phyloP scores from a whole-genome alignment of 2,329 filamentous ascomycete genomes.

The Hypoxylon sp. region DNA sequence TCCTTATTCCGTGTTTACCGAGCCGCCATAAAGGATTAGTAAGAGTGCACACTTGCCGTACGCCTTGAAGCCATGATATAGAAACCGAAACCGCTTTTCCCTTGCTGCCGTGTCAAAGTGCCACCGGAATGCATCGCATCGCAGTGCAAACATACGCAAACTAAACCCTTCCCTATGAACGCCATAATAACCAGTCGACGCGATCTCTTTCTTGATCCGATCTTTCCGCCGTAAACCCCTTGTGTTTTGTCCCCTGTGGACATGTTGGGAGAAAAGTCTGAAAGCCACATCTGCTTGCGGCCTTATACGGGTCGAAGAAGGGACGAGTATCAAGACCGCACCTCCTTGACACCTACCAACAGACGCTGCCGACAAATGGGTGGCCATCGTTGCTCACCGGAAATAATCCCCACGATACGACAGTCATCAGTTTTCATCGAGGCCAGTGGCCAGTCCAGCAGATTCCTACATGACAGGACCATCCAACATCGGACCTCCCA shows the following conservation, averaged over 20 bases:
- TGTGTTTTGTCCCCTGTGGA: neutral
- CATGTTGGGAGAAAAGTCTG: neutral
- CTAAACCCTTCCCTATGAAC: constrained; percentile 33
- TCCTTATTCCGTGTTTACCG: constrained; percentile 23
- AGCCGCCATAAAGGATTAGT: constrained; percentile 31
- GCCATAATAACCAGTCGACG: constrained; percentile 29
- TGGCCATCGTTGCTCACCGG: neutral
- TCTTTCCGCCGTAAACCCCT: neutral
- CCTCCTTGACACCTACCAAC: neutral
- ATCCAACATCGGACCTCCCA: constrained; percentile 53
- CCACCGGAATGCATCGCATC: constrained; percentile 30
- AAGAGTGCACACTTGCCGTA: constrained; percentile 39
- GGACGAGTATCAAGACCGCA: neutral
- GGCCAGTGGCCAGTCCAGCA: neutral
- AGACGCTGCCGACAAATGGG: neutral
- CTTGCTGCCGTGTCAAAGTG: constrained; percentile 24
- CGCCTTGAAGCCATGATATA: constrained; percentile 31
- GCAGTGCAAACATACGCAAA: constrained; percentile 28
- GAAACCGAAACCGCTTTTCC: constrained; percentile 25
- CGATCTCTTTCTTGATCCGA: constrained; percentile 15
- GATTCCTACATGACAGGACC: constrained; percentile 53
- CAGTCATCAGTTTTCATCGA: neutral
- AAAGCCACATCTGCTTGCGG: neutral
- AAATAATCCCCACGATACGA: neutral
- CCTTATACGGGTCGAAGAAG: neutral